Conservation (phyloP, 2,329 filamentous ascomycete genomes). For the Magnaporthiopsis incrustans region DNA sequence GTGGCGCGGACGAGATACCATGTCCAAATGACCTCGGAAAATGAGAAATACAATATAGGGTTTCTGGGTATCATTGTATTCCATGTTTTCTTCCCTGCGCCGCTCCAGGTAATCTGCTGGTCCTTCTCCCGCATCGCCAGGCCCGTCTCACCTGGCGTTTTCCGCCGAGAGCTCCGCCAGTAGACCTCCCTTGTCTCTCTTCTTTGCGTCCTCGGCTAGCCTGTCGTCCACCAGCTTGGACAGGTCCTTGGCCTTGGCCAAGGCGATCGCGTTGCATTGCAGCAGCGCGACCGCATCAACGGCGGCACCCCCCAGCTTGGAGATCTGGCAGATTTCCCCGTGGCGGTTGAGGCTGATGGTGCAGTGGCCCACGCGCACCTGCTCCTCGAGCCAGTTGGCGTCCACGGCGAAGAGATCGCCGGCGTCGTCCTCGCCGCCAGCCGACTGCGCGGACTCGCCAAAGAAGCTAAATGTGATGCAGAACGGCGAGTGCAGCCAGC, state of each 20-base stretch:
- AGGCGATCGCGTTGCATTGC: constrained; percentile 64
- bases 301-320: constrained; percentile 79
- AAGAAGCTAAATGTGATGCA: constrained; percentile 88
- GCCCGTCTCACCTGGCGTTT: constrained; percentile 60
- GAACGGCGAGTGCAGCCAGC: constrained; percentile 85
- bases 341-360: constrained; percentile 83
- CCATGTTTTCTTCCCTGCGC: constrained; percentile 5
- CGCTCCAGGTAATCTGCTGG: background rate
- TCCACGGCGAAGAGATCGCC: constrained; percentile 67
- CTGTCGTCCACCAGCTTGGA: constrained; percentile 64
- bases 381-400: constrained; percentile 66
- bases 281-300: constrained; percentile 74
- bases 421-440: constrained; percentile 33
- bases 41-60: background rate
- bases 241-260: constrained; percentile 74
- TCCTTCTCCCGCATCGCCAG: background rate
- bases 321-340: constrained; percentile 84
- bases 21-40: background rate
- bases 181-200: constrained; percentile 69
- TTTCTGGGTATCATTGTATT: constrained; percentile 5
- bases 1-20: background rate
- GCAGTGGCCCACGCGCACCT: constrained; percentile 63
- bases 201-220: constrained; percentile 70
- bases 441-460: constrained; percentile 23
- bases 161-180: constrained; percentile 73